Evolutionary conservation across 495 filamentous ascomycete species (phyloP), one percentile per base, ranked within the genome.

Genomic region (Neurospora terricola): DNA sequence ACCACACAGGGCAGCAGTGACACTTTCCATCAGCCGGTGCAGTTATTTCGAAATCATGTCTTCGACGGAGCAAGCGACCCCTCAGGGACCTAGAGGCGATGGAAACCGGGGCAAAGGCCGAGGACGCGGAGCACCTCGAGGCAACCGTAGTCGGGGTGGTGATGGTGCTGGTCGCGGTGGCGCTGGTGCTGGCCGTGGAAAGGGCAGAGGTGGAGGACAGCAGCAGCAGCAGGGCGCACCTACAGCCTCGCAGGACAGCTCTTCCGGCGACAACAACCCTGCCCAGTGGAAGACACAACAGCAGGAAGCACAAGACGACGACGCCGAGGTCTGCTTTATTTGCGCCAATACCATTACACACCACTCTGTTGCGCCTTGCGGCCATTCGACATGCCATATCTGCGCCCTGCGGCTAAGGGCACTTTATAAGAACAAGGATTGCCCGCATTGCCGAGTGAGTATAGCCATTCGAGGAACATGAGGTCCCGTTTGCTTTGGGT

Each of bases 331-430:
- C 72, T 99, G 96, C 86, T 98, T 98, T 82, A 98, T 99, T 74
- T 99, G 96, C 80, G 94, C 96, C 34, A 95, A 92, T 48, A 88
- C 88, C 1, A 91, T 98, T 70, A 88, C 89, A 69, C 94, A 97
- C 84, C 90, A 90, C 71, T 91, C 93, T 4, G 87, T 98, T 68
- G 89, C 94, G 21, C 96, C 96, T 16, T 99, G 96, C 81, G 97
- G 96, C 80, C 96, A 99, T 82, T 87, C 90, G 23, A 97, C 94
- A 11, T 99, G 96, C 80, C 96, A 98, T 83, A 96, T 98, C 71
- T 99, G 96, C 80, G 90, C 94, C 4, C 82, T 99, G 75, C 87
- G 96, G 69, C 84, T 97, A 83, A 88, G 96, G 70, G 96, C 94
- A 0, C 82, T 99, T 59, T 99, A 98, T 81, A 98, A 98, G 86